A percentile compares a stretch with the other conserved stretches of the same genome.
Conservation (phyloP, 192 early-diverging fungal species). For the Geranomyces variabilis region DNA sequence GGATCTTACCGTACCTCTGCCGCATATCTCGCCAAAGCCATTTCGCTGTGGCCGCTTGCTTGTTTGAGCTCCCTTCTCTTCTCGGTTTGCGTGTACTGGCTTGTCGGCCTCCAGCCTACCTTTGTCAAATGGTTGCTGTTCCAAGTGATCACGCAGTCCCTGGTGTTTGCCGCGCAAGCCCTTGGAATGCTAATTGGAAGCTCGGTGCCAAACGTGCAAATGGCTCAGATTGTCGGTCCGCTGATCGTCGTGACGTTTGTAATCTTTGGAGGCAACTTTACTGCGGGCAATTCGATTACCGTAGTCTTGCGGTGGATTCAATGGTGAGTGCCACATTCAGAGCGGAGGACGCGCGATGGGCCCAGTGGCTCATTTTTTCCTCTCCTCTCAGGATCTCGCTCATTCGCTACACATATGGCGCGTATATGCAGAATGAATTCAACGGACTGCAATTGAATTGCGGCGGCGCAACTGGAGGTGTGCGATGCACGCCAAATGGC, state of each 20-base stretch:
- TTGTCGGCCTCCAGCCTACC: constrained; percentile 25
- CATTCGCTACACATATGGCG: constrained; percentile 51
- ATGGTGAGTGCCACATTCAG: constrained; percentile 20
- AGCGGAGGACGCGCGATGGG: neutral
- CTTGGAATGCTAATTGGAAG: constrained; percentile 48
- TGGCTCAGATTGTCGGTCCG: constrained; percentile 52
- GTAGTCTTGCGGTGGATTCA: constrained; percentile 46
- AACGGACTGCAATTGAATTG: constrained; percentile 41
- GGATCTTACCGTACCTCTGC: constrained; percentile 67
- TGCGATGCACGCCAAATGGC: constrained; percentile 2
- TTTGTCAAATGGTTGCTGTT: neutral
- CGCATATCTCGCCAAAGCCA: constrained; percentile 66
- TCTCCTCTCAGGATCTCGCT: constrained; percentile 44
- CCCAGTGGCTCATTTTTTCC: neutral
- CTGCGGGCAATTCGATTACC: constrained; percentile 44
- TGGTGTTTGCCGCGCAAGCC: constrained; percentile 31
- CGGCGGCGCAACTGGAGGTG: constrained; percentile 16
- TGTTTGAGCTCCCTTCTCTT: constrained; percentile 30
- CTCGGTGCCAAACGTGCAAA: constrained; percentile 43
- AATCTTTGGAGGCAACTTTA: constrained; percentile 49
- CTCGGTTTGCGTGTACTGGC: constrained; percentile 42
- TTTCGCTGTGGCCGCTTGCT: constrained; percentile 51
- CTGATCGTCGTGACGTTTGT: constrained; percentile 50
- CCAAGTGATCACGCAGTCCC: constrained; percentile 1
- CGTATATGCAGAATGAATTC: constrained; percentile 54